Evolutionary conservation across 768 basidiomycete genomes (phyloP).

Genomic region (Serpula lacrymans): DNA sequence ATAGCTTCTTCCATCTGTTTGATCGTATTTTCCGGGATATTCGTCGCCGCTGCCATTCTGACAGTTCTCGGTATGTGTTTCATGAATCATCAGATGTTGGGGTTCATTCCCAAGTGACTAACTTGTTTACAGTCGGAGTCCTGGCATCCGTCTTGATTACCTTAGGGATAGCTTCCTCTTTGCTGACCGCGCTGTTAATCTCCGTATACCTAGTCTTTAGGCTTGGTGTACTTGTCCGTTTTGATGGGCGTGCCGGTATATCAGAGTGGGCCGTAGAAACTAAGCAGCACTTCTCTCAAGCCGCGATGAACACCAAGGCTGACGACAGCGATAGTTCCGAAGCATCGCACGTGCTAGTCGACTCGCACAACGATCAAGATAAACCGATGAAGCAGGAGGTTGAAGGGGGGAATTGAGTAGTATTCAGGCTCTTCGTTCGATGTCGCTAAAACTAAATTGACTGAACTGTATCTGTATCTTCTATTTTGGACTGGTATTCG

Average conservation of each 20-base stretch:
- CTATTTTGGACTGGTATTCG: neutral
- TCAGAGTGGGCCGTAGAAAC: slow-evolving; percentile 29
- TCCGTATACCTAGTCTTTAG: slow-evolving; percentile 30
- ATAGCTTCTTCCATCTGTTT: slow-evolving; percentile 31
- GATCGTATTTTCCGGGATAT: slow-evolving; percentile 32
- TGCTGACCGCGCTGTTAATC: slow-evolving; percentile 28
- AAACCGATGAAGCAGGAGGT: slow-evolving; percentile 13
- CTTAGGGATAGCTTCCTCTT: slow-evolving; percentile 29
- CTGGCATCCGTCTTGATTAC: slow-evolving; percentile 30
- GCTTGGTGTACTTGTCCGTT: slow-evolving; percentile 32
- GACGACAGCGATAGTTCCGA: slow-evolving; percentile 23
- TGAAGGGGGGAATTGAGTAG: slow-evolving; percentile 10
- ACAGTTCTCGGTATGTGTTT: slow-evolving; percentile 22
- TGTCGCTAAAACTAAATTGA: slow-evolving; percentile 22
- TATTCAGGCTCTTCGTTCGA: neutral
- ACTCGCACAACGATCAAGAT: slow-evolving; percentile 12
- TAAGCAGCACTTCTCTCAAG: slow-evolving; percentile 13
- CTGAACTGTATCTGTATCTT: neutral
- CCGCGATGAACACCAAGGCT: slow-evolving; percentile 6
- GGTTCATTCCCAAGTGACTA: neutral
- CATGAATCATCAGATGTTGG: too few relatives aligned
- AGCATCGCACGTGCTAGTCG: slow-evolving; percentile 19
- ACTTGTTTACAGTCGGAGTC: slow-evolving; percentile 26
- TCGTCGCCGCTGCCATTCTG: slow-evolving; percentile 28
- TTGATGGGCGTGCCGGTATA: slow-evolving; percentile 28